Evolutionary conservation across 306 rosid genomes (phyloP).

Genomic region (Cucumis cinereus): DNA sequence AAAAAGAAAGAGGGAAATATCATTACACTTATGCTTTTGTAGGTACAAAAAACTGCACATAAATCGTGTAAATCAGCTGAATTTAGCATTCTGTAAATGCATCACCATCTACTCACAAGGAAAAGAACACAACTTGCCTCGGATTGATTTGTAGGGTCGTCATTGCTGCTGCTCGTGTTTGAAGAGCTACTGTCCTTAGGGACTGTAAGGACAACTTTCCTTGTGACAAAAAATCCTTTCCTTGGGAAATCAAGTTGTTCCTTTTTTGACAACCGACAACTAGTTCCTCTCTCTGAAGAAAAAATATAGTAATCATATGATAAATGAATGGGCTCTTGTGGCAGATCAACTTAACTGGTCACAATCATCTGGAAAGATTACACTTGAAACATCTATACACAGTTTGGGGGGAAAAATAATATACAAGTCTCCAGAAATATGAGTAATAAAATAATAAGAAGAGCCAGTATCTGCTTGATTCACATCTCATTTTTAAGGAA

Average conservation of each 20-base stretch:
- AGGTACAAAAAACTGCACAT: neutral
- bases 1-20: neutral
- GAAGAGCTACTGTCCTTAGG: constrained; percentile 38
- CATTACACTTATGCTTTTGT: neutral
- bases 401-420: neutral
- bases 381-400: neutral
- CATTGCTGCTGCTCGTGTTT: constrained; percentile 30
- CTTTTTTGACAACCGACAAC: constrained; percentile 18
- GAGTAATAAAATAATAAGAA: neutral
- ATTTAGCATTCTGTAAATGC: neutral
- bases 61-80: neutral
- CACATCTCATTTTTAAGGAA: neutral
- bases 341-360: neutral
- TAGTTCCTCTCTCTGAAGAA: constrained; percentile 25
- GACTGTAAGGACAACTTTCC: constrained; percentile 18
- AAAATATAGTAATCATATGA: neutral
- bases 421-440: neutral
- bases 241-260: constrained; percentile 18
- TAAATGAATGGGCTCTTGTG: neutral
- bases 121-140: constrained; percentile 33
- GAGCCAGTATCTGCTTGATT: neutral
- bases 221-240: constrained; percentile 16
- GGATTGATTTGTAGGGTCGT: constrained; percentile 31
- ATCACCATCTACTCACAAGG: neutral
- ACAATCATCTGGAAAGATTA: neutral